These are phyloP conservation scores for Graphium sp. DNA, from an alignment of 2,329 filamentous ascomycete genomes.

Conservation along the genomic window DNA sequence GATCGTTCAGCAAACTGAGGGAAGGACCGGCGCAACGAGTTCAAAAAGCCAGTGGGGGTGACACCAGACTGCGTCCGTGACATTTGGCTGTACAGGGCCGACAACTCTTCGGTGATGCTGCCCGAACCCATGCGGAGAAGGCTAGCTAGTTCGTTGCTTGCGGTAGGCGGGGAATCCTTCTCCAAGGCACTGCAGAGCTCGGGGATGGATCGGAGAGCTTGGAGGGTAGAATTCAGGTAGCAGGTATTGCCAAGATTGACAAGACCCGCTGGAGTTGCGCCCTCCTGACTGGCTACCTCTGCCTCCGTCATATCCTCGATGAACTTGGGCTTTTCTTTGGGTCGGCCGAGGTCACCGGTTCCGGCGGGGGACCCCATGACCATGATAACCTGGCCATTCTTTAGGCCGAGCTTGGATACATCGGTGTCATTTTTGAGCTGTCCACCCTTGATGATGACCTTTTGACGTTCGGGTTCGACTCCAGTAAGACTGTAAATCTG, in stretches of 20 bases:
- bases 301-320: constrained; percentile 96
- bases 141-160: constrained; percentile 54
- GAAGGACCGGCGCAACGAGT: constrained; percentile 59
- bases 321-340: constrained; percentile 72
- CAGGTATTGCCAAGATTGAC: constrained; percentile 94
- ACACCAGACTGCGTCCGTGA: constrained; percentile 76
- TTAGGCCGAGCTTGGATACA: constrained; percentile 68
- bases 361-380: constrained; percentile 86
- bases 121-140: constrained; percentile 4
- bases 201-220: constrained; percentile 73
- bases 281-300: constrained; percentile 66
- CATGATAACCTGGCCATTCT: constrained; percentile 76
- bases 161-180: constrained; percentile 32
- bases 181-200: constrained; percentile 71
- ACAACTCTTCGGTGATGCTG: constrained; percentile 35
- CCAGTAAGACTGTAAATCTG: constrained; percentile 91
- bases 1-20: constrained; percentile 88
- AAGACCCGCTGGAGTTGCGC: constrained; percentile 74
- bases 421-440: constrained; percentile 92
- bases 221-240: constrained; percentile 95
- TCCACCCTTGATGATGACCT: constrained; percentile 84
- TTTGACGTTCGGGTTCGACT: constrained; percentile 91
- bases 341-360: constrained; percentile 45
- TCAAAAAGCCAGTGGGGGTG: constrained; percentile 67
- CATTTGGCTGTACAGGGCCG: constrained; percentile 81